phyloP scores from a whole-genome alignment of 768 basidiomycete genomes.

The Crassisporium funariophilum region DNA sequence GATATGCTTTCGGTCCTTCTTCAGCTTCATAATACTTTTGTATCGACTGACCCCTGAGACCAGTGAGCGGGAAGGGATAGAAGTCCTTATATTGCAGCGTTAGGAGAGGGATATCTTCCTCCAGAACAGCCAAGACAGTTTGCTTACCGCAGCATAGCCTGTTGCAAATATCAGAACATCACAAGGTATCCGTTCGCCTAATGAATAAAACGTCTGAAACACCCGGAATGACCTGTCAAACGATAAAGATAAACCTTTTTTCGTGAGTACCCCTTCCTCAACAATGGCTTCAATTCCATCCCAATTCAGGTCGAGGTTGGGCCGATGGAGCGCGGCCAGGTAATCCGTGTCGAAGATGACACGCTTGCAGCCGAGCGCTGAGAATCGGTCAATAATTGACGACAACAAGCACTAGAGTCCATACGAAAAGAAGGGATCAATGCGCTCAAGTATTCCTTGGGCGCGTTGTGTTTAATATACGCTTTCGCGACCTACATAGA shows the following conservation, averaged over 20 bases:
- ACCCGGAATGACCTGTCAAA: background rate
- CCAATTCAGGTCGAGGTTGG: constrained; percentile 49
- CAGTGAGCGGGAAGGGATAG: constrained; percentile 35
- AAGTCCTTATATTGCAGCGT: constrained; percentile 28
- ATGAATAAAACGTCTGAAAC: background rate
- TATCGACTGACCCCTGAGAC: constrained; percentile 31
- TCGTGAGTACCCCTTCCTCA: constrained; percentile 44
- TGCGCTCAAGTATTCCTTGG: constrained; percentile 41
- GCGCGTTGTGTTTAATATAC: constrained; percentile 44
- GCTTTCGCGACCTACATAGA: constrained; percentile 15
- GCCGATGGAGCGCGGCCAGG: constrained; percentile 42
- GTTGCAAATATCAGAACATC: constrained; percentile 45
- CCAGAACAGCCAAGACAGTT: background rate
- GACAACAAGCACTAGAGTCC: constrained; percentile 8
- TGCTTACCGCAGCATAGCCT: constrained; percentile 28
- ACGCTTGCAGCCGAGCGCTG: constrained; percentile 58
- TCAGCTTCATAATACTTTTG: constrained; percentile 40
- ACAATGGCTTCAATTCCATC: constrained; percentile 40
- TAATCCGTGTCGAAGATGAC: constrained; percentile 52
- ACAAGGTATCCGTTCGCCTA: constrained; percentile 36
- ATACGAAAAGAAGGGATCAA: constrained; percentile 54
- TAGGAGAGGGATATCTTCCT: background rate
- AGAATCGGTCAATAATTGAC: background rate
- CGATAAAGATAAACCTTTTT: constrained; percentile 30
- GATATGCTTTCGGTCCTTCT: constrained; percentile 44